Percentiles rank a stretch among this genome's conserved stretches.
phyloP scores from a whole-genome alignment of 2,329 filamentous ascomycete species.

The Aspergillus intermedius region DNA sequence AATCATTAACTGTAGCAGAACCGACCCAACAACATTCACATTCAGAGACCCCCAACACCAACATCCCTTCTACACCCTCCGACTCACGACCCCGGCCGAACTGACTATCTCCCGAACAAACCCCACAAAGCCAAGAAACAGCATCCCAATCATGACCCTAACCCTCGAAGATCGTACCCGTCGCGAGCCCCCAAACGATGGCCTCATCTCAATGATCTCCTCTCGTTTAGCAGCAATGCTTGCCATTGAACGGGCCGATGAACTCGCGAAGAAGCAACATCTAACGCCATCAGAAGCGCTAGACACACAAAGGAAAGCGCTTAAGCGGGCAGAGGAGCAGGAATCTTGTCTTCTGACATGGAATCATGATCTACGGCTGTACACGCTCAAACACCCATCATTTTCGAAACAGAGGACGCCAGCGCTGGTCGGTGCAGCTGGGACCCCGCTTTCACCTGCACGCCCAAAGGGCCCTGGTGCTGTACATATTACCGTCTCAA shows the following conservation, averaged over 20 bases:
- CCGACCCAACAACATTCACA: constrained; percentile 35
- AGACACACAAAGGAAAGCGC: constrained; percentile 38
- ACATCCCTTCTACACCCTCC: constrained; percentile 38
- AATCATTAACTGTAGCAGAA: constrained; percentile 23
- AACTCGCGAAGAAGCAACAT: constrained; percentile 33
- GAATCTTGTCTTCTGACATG: constrained; percentile 43
- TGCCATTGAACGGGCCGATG: constrained; percentile 41
- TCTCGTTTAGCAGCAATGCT: constrained; percentile 45
- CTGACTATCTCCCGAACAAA: constrained; percentile 37
- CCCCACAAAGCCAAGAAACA: constrained; percentile 34
- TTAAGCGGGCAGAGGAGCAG: constrained; percentile 38
- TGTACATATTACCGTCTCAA: constrained; percentile 38
- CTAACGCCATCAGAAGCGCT: constrained; percentile 36
- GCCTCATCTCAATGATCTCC: constrained; percentile 40
- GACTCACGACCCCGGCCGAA: constrained; percentile 38
- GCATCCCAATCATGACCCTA: constrained; percentile 39
- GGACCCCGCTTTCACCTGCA: constrained; percentile 28
- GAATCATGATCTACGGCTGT: constrained; percentile 34
- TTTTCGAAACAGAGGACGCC: constrained; percentile 17
- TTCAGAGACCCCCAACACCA: constrained; percentile 34
- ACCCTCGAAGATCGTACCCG: constrained; percentile 34
- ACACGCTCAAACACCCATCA: constrained; percentile 43
- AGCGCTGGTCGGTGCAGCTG: constrained; percentile 28
- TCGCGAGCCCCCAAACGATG: constrained; percentile 35
- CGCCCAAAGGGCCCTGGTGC: constrained; percentile 26